Conservation (phyloP, 2,329 filamentous ascomycete species). For the Penicillium capsulatum region DNA sequence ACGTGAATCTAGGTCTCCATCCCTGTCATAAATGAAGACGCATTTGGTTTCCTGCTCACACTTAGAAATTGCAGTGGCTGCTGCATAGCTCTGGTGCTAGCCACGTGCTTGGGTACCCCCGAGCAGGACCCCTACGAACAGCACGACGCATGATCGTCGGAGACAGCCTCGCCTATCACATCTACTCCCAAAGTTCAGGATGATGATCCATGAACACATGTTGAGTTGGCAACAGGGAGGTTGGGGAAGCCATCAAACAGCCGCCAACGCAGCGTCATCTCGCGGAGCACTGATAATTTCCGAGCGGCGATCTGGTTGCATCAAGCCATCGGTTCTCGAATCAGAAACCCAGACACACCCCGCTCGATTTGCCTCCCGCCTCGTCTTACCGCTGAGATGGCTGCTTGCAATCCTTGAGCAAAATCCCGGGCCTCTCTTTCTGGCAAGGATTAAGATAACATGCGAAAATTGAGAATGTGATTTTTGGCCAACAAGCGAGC, state of each 20-base stretch:
- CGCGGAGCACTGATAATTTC: conserved; percentile 20
- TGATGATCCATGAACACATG: conserved; percentile 24
- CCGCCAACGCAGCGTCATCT: conserved; percentile 17
- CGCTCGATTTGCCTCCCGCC: conserved; percentile 22
- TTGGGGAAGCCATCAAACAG: conserved; percentile 20
- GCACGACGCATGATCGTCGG: conserved; percentile 24
- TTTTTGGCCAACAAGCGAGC: conserved; percentile 24
- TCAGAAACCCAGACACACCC: conserved; percentile 28
- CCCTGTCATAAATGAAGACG: conserved; percentile 10
- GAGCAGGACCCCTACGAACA: conserved; percentile 3
- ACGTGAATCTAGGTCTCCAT: conserved; percentile 7
- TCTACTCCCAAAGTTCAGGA: conserved; percentile 14
- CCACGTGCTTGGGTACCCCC: conserved; percentile 5
- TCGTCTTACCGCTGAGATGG: conserved; percentile 24
- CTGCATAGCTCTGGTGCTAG: conserved; percentile 4
- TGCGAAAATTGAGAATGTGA: conserved; percentile 11
- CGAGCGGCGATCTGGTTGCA: conserved; percentile 16
- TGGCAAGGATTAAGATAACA: conserved; percentile 26
- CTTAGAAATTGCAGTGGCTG: conserved; percentile 13
- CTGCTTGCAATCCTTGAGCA: conserved; percentile 15
- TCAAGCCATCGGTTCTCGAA: conserved; percentile 19
- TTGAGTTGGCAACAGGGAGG: conserved; percentile 32
- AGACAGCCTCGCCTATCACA: conserved; percentile 16
- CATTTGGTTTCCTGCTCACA: conserved; percentile 8
- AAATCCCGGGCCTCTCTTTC: conserved; percentile 9